A percentile compares a stretch with the other conserved stretches of the same genome.
phyloP scores from a whole-genome alignment of 306 rosid genomes.

The Cucumis melo region DNA sequence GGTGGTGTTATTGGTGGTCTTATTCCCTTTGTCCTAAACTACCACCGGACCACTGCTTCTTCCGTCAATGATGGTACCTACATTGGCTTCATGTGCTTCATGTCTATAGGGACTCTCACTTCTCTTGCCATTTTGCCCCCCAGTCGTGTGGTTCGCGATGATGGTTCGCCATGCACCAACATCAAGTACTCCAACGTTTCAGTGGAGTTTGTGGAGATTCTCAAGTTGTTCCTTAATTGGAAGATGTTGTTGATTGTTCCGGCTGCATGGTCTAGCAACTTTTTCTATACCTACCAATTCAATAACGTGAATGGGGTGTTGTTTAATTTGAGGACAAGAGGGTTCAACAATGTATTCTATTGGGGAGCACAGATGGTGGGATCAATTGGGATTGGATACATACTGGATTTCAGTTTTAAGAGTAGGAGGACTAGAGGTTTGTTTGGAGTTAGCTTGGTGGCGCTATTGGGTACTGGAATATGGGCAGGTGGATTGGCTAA shows the following conservation, averaged over 20 bases:
- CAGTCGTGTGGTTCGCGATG: slow-evolving; percentile 50
- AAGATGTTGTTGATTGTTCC: slow-evolving; percentile 71
- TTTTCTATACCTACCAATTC: slow-evolving; percentile 76
- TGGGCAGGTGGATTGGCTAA: slow-evolving; percentile 85
- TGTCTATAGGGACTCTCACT: slow-evolving; percentile 42
- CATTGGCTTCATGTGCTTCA: slow-evolving; percentile 73
- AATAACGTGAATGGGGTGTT: slow-evolving; percentile 54
- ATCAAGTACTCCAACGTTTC: slow-evolving; percentile 43
- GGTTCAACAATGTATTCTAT: slow-evolving; percentile 69
- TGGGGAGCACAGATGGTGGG: slow-evolving; percentile 99
- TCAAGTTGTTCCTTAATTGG: slow-evolving; percentile 51
- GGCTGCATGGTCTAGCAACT: slow-evolving; percentile 76
- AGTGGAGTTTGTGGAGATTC: slow-evolving; percentile 38
- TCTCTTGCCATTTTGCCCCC: slow-evolving; percentile 52
- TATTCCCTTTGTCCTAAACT: slow-evolving; percentile 57
- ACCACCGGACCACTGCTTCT: slow-evolving; percentile 30
- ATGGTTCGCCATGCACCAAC: slow-evolving; percentile 52
- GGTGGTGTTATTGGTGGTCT: slow-evolving; percentile 90
- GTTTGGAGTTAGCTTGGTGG: slow-evolving; percentile 46
- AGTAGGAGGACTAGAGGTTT: slow-evolving; percentile 67
- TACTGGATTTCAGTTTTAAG: slow-evolving; percentile 72
- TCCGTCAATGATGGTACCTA: slow-evolving; percentile 83
- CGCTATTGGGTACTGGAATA: slow-evolving; percentile 36
- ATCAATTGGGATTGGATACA: slow-evolving; percentile 57
- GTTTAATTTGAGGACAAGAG: slow-evolving; percentile 80